phyloP scores from a whole-genome alignment of 2,329 filamentous ascomycete genomes.

The Verticillium longisporum region DNA sequence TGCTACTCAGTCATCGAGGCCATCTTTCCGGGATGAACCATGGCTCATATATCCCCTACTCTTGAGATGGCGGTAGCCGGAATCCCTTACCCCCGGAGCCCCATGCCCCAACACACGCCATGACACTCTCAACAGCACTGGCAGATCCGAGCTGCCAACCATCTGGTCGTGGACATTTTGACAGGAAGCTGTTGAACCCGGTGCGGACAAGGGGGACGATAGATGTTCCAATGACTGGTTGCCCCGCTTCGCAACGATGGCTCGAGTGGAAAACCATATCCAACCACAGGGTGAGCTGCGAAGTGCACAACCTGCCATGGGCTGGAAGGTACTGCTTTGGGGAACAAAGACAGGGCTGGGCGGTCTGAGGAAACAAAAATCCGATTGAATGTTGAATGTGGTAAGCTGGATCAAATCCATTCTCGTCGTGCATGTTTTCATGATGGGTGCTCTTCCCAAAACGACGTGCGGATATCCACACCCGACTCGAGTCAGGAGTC shows the following conservation, averaged over 20 bases:
- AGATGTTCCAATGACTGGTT: background rate
- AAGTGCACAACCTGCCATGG: too few relatives aligned
- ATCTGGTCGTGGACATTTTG: background rate
- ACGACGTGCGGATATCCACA: background rate
- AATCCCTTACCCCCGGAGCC: background rate
- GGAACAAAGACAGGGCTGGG: too few relatives aligned
- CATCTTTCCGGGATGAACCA: background rate
- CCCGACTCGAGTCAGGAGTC: background rate
- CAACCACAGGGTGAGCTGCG: background rate
- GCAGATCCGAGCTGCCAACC: too few relatives aligned
- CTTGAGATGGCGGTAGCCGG: background rate
- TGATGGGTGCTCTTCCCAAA: too few relatives aligned
- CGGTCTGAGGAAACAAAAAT: background rate
- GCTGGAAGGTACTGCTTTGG: too few relatives aligned
- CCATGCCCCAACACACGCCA: background rate
- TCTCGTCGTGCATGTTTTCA: background rate
- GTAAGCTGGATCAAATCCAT: background rate
- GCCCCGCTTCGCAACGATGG: background rate
- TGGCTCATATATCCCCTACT: background rate
- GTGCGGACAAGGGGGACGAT: background rate
- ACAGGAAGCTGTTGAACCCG: background rate
- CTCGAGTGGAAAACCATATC: background rate
- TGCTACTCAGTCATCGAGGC: too few relatives aligned
- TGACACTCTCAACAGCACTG: too few relatives aligned
- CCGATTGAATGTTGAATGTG: background rate